phyloP scores from a whole-genome alignment of 768 basidiomycete genomes.

The Terana coerulea region DNA sequence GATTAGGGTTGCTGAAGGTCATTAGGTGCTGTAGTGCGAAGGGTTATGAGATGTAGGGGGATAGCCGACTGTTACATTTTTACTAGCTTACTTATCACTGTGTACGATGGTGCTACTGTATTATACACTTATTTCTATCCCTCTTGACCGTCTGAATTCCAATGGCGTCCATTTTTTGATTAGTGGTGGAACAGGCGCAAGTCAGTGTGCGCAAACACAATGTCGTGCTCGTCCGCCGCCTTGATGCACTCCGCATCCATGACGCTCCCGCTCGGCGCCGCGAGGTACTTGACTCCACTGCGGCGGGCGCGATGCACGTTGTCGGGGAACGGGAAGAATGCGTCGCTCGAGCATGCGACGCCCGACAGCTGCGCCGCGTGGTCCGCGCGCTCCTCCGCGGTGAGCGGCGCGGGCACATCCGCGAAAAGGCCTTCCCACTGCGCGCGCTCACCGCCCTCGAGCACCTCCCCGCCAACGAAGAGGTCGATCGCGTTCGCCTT shows the following conservation, averaged over 20 bases:
- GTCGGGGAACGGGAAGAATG: slow-evolving; percentile 99
- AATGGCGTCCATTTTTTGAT: slow-evolving; percentile 14
- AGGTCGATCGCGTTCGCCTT: slow-evolving; percentile 98
- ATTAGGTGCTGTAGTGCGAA: no score
- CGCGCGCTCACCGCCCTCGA: slow-evolving; percentile 83
- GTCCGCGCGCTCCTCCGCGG: slow-evolving; percentile 62
- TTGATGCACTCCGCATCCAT: slow-evolving; percentile 98
- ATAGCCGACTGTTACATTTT: no score
- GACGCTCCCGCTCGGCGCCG: slow-evolving; percentile 89
- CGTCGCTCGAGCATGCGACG: slow-evolving; percentile 93
- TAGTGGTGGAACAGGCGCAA: slow-evolving; percentile 90
- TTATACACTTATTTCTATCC: no score
- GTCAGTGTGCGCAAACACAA: slow-evolving; percentile 89
- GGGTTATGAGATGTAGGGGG: no score
- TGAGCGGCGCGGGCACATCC: slow-evolving; percentile 59
- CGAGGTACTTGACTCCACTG: slow-evolving; percentile 91
- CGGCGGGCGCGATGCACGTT: slow-evolving; percentile 92
- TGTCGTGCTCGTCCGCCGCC: slow-evolving; percentile 89
- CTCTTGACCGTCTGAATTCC: no score
- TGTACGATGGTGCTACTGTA: no score
- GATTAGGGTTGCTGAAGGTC: no score
- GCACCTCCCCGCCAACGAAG: slow-evolving; percentile 85
- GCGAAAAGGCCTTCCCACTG: slow-evolving; percentile 94
- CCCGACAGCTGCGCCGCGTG: slow-evolving; percentile 75
- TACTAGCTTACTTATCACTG: no score